These are phyloP conservation scores for Russula sp. DNA, from an alignment of 768 basidiomycete species.

Conservation along the genomic window DNA sequence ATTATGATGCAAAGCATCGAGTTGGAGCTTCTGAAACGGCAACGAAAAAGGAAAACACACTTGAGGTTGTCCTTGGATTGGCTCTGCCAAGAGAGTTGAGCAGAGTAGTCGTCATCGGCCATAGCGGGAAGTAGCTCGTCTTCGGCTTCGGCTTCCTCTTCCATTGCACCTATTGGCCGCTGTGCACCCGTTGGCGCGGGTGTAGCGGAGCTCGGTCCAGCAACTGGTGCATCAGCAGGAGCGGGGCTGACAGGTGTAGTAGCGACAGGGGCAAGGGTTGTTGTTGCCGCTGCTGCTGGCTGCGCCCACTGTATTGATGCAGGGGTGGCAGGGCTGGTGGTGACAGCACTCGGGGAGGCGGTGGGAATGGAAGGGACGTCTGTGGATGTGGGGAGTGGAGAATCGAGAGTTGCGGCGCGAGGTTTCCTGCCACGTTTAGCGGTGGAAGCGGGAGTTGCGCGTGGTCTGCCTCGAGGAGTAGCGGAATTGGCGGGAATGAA, in stretches of 20 bases:
- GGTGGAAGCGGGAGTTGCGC: not conserved
- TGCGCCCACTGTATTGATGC: conserved; percentile 11
- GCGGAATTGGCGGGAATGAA: conserved; percentile 18
- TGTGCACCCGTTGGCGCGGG: conserved; percentile 7
- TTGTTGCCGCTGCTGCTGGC: conserved; percentile 2
- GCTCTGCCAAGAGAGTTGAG: conserved; percentile 75
- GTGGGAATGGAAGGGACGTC: conserved; percentile 2
- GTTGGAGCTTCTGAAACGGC: not conserved
- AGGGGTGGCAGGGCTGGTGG: conserved; percentile 6
- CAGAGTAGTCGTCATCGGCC: conserved; percentile 86
- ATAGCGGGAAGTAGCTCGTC: conserved; percentile 76
- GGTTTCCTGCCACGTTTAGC: conserved; percentile 22
- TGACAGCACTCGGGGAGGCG: not conserved
- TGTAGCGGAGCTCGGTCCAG: not conserved
- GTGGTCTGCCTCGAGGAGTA: not conserved
- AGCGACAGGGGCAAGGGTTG: not conserved
- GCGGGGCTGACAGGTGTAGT: not conserved
- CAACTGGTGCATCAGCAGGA: not conserved
- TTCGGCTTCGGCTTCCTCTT: conserved; percentile 55
- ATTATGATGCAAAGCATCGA: not conserved
- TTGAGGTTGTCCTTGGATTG: conserved; percentile 86
- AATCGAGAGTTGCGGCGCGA: conserved; percentile 7
- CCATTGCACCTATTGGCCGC: conserved; percentile 21
- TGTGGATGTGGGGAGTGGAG: conserved; percentile 4
- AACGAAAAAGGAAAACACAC: conserved; percentile 33